Base-by-base conservation (phyloP, 495 filamentous ascomycete species). In the Emericellopsis terricola region DNA sequence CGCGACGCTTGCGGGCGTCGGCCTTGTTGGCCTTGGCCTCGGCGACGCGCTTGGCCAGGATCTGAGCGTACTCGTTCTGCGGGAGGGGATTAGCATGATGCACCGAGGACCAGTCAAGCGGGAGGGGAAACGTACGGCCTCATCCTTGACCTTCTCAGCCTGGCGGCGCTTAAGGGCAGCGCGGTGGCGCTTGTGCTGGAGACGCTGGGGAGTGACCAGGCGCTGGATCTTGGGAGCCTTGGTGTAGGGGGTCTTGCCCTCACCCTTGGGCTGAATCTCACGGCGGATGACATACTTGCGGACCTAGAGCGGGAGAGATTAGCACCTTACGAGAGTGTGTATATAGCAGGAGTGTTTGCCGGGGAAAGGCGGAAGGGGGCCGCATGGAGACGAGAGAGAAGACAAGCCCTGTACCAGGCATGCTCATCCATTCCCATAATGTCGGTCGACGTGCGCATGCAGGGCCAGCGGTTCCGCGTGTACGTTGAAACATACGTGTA, bases 191-290 rank as follows among this genome's bases (percentile, higher is more conserved):
- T 96, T 96, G 78, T 87, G 89, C 71, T 97, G 89, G 48, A 97
- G 84, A 59, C 89, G 91, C 67, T 97, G 89, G 64, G 89, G 91
- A 60, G 89, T 97, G 50, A 97, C 81, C 50, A 97, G 81, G 56
- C 89, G 81, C 72, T 97, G 89, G 68, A 97, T 97, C 67, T 80
- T 82, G 53, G 89, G 87, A 53, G 89, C 89, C 76, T 97, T 97
- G 78, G 87, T 96, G 73, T 96, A 94, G 42, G 85, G 59, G 66
- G 79, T 78, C 75, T 85, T 85, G 70, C 82, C 85, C 71, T 94
- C 87, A 48, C 69, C 73, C 77, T 94, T 93, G 47, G 81, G 80
- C 59, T 78, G 68, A 56, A 97, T 77, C 57, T 94, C 91, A 59
- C 89, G 91, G 52, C 89, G 91, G 56, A 97, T 94, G 59, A 97